These are phyloP conservation scores for Medicago lupulina DNA, from an alignment of 306 rosid species.

Conservation along the genomic window DNA sequence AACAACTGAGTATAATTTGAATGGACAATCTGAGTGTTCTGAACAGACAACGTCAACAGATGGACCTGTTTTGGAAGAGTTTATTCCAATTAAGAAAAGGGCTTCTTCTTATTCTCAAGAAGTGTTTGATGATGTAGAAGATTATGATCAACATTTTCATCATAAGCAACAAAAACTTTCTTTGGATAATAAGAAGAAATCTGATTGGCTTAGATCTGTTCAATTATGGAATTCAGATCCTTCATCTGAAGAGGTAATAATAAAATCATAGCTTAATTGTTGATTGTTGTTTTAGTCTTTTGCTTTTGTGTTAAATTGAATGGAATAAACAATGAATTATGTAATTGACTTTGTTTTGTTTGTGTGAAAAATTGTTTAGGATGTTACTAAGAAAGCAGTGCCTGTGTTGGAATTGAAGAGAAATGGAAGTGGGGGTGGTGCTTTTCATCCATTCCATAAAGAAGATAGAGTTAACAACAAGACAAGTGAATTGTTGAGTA, in stretches of 20 bases:
- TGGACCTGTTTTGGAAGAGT: slow-evolving; percentile 76
- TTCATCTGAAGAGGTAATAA: slow-evolving; percentile 61
- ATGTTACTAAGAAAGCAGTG: slow-evolving; percentile 54
- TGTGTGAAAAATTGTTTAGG: slow-evolving; percentile 52
- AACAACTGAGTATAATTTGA: slow-evolving; percentile 60
- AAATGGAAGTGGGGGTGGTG: slow-evolving; percentile 76
- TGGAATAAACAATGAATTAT: not conserved
- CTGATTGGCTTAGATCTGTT: slow-evolving; percentile 95
- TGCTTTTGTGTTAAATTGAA: slow-evolving; percentile 17
- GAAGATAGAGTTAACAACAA: slow-evolving; percentile 58
- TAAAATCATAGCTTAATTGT: not conserved
- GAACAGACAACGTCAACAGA: slow-evolving; percentile 77
- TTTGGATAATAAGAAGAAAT: slow-evolving; percentile 48
- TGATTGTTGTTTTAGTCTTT: not conserved
- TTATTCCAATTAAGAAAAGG: slow-evolving; percentile 70
- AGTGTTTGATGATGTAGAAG: slow-evolving; percentile 43
- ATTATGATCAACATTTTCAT: slow-evolving; percentile 47
- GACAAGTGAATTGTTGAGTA: slow-evolving; percentile 40
- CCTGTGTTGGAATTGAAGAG: slow-evolving; percentile 66
- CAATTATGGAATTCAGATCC: slow-evolving; percentile 88
- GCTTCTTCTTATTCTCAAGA: slow-evolving; percentile 51
- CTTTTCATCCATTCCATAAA: slow-evolving; percentile 84
- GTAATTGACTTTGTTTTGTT: slow-evolving; percentile 5
- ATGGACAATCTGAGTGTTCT: slow-evolving; percentile 83
- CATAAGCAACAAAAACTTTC: slow-evolving; percentile 28